Evolutionary conservation across 257 asterid species (phyloP).

Genomic region (Jaltomata sinuosa): DNA sequence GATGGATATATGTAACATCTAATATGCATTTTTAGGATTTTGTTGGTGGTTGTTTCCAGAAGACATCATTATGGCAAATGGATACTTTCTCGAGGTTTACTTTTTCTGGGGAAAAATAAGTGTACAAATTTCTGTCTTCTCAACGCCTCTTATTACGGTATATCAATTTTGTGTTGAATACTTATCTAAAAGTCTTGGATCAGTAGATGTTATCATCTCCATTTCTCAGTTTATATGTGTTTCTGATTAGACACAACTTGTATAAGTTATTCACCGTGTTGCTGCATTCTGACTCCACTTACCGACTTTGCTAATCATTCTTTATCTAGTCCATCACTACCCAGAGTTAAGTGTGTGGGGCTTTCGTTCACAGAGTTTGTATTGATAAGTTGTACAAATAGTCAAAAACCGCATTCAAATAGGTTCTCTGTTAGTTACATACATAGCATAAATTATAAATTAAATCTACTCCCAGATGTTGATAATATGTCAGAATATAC

Average conservation of each 20-base stretch:
- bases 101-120: neutral
- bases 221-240: too few relatives aligned
- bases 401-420: neutral
- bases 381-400: neutral
- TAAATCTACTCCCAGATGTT: neutral
- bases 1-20: slow-evolving; percentile 59
- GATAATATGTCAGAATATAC: neutral
- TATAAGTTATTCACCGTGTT: neutral
- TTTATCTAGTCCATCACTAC: neutral
- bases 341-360: neutral
- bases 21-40: neutral
- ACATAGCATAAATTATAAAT: neutral
- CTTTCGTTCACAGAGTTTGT: neutral
- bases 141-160: neutral
- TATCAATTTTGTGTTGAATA: neutral
- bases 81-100: neutral
- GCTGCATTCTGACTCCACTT: too few relatives aligned
- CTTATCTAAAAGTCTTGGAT: neutral
- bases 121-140: neutral
- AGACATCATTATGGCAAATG: neutral
- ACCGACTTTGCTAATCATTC: neutral
- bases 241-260: too few relatives aligned
- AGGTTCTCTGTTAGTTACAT: neutral
- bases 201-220: neutral
- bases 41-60: neutral